Evolutionary conservation across 2,329 filamentous ascomycete genomes (phyloP).

Genomic region (Penicillium aurantiogriseum): DNA sequence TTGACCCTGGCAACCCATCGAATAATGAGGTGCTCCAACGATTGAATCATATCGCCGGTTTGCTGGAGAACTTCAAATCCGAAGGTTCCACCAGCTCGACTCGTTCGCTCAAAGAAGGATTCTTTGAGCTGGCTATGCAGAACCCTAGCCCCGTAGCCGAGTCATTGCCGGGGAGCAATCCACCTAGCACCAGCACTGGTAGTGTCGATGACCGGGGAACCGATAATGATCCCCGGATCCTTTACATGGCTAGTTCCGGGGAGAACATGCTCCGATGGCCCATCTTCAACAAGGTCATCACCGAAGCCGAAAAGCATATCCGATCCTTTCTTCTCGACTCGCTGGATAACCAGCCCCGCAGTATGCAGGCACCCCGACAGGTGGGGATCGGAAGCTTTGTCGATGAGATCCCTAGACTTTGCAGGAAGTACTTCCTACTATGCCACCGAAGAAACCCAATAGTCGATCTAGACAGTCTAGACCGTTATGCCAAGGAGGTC

Average conservation of each 20-base stretch:
- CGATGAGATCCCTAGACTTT: conserved; percentile 20
- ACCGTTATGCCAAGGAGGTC: conserved; percentile 23
- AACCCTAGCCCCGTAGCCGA: conserved; percentile 16
- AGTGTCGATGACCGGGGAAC: conserved; percentile 14
- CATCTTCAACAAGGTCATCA: conserved; percentile 21
- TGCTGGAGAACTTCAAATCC: conserved; percentile 25
- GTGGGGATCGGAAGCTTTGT: conserved; percentile 15
- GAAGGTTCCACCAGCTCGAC: conserved; percentile 16
- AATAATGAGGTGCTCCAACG: conserved; percentile 24
- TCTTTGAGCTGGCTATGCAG: conserved; percentile 15
- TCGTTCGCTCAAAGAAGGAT: conserved; percentile 18
- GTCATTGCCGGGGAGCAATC: conserved; percentile 7
- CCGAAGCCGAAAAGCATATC: conserved; percentile 22
- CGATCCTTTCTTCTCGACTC: conserved; percentile 26
- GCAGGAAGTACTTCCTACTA: conserved; percentile 18
- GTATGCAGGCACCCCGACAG: conserved; percentile 9
- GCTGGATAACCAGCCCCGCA: conserved; percentile 14
- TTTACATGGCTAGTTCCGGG: conserved; percentile 23
- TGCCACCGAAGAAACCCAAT: conserved; percentile 23
- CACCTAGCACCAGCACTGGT: conserved; percentile 4
- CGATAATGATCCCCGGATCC: conserved; percentile 20
- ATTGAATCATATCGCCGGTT: conserved; percentile 20
- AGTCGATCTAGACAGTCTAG: conserved; percentile 20
- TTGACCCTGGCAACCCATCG: conserved; percentile 14
- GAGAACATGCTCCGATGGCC: conserved; percentile 28